These are phyloP conservation scores for Entrophospora sp. DNA, from an alignment of 192 early-diverging fungal species.

Conservation along the genomic window DNA sequence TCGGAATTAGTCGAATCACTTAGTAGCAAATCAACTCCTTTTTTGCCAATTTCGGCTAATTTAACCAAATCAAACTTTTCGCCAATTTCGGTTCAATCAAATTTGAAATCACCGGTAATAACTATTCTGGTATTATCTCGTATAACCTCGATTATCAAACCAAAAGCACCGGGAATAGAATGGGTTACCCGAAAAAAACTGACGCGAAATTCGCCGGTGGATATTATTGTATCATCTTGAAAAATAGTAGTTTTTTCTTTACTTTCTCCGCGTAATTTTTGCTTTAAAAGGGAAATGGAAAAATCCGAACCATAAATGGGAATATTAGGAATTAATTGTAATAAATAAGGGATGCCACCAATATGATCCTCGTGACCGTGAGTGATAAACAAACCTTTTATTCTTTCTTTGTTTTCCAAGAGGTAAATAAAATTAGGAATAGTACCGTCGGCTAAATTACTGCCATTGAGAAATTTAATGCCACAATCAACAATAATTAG, in stretches of 20 bases:
- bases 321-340: conserved; percentile 8
- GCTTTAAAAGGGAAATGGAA: conserved; percentile 5
- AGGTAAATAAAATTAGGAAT: conserved; percentile 7
- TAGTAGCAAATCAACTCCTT: conserved; percentile 1
- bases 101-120: conserved; percentile 1
- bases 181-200: conserved; percentile 7
- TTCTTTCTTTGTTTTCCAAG: neutral
- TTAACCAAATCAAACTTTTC: neutral
- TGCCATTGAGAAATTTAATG: conserved; percentile 4
- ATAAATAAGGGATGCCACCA: conserved; percentile 1
- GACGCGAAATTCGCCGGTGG: neutral
- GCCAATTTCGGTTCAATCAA: conserved; percentile 4
- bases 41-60: neutral
- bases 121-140: conserved; percentile 3
- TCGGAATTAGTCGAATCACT: conserved; percentile 4
- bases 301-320: neutral
- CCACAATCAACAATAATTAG: conserved; percentile 5
- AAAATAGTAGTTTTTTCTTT: neutral
- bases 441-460: neutral
- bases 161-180: conserved; percentile 2
- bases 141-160: neutral
- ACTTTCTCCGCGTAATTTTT: conserved; percentile 10
- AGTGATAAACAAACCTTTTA: conserved; percentile 1
- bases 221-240: neutral
- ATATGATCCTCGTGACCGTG: conserved; percentile 3